Evolutionary conservation across 2,329 filamentous ascomycete species (phyloP), one percentile per base, ranked within the genome.

Genomic region (Ophiobolus disseminans): DNA sequence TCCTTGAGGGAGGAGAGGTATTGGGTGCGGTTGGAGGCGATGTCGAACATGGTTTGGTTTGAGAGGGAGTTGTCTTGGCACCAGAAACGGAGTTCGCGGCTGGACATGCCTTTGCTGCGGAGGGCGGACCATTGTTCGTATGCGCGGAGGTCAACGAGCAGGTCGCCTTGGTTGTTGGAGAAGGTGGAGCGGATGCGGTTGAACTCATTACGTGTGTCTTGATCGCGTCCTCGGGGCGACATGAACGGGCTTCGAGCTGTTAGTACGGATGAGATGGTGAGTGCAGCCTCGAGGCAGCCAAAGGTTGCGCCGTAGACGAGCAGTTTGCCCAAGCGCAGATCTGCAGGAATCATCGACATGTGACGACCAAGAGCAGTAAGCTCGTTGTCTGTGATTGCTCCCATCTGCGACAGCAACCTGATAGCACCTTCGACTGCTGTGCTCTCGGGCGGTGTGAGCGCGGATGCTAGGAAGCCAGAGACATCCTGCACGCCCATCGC

Each of bases 291-390:
- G 5, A 97, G 81, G 66, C 93, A 97, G 25, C 90, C 90, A 66
- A 99, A 97, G 48, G 95, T 91, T 13, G 91, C 88, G 5, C 94
- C 94, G 66, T 95, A 96, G 3, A 99, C 90, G 82, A 99, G 91
- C 25, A 99, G 81, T 74, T 99, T 99, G 36, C 90, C 91, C 70
- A 91, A 95, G 21, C 93, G 86, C 38, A 99, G 80, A 67, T 99
- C 94, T 0, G 93, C 90, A 1, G 94, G 94, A 40, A 99, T 91
- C 85, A 95, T 90, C 14, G 92, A 89, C n/a, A 99, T 80, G 75
- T 97, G 94, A 43, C 89, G 86, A 30, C 94, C 94, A 37, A 99
- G 85, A 3, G 92, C 91, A 0, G 94, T 97, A 31, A 99, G 81
- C 63, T 91, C 88, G 48, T 90, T 85, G 35, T 90, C 90, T 60